Evolutionary conservation across 1,284 basidiomycete species (phyloP).

Genomic region (Puccinia polysora): DNA sequence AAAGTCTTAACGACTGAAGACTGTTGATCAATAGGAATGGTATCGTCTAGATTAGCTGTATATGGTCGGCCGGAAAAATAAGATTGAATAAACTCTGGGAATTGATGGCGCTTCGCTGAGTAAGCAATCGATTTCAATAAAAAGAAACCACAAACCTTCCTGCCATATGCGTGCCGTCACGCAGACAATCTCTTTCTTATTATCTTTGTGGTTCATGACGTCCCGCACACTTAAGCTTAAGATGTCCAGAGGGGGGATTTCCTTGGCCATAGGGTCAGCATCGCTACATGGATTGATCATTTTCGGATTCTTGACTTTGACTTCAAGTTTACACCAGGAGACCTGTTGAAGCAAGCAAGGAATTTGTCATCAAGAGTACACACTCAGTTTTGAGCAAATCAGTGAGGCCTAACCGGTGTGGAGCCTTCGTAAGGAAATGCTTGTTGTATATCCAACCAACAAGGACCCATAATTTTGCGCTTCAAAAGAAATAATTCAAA

Average conservation of each 20-base stretch:
- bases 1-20: conserved; percentile 79
- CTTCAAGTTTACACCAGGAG: conserved; percentile 93
- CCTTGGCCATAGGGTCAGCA: conserved; percentile 66
- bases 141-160: conserved; percentile 62
- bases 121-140: not conserved
- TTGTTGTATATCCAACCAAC: conserved; percentile 84
- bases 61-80: not conserved
- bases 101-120: conserved; percentile 6
- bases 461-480: conserved; percentile 96
- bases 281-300: conserved; percentile 78
- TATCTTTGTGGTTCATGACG: conserved; percentile 87
- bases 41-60: conserved; percentile 77
- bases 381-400: conserved; percentile 49
- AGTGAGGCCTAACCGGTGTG: conserved; percentile 61
- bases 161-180: conserved; percentile 80
- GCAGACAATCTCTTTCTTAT: conserved; percentile 88
- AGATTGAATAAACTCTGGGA: not conserved
- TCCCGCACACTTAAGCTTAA: conserved; percentile 85
- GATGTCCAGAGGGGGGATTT: conserved; percentile 81
- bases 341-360: conserved; percentile 61
- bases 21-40: conserved; percentile 77
- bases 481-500: conserved; percentile 95
- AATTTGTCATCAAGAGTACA: conserved; percentile 7
- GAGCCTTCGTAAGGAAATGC: conserved; percentile 54
- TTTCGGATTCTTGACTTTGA: conserved; percentile 77